Evolutionary conservation across 805 yeast genomes (phyloP).

Genomic region (Ogataea kodamae): DNA sequence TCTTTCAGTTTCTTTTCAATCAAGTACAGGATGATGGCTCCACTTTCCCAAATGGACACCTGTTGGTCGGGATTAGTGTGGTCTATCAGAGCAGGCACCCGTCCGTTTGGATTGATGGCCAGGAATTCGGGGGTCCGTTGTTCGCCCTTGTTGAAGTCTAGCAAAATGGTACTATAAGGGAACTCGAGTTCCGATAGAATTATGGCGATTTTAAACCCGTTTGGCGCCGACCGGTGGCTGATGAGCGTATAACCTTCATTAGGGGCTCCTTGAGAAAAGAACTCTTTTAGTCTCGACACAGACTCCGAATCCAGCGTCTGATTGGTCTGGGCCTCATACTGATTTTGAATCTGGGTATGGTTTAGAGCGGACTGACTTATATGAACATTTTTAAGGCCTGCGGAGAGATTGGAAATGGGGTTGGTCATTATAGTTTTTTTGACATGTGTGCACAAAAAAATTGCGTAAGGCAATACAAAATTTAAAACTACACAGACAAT

Average conservation of each 20-base stretch:
- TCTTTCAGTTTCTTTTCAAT: slow-evolving; percentile 66
- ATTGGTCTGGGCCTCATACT: slow-evolving; percentile 42
- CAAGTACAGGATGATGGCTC: slow-evolving; percentile 82
- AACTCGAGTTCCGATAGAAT: slow-evolving; percentile 79
- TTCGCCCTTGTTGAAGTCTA: slow-evolving; percentile 86
- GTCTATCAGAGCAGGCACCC: slow-evolving; percentile 92
- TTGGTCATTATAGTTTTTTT: slow-evolving; percentile 14
- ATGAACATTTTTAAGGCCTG: slow-evolving; percentile 37
- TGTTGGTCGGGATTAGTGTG: slow-evolving; percentile 64
- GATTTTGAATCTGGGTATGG: slow-evolving; percentile 41
- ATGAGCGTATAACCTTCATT: slow-evolving; percentile 79
- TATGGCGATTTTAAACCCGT: slow-evolving; percentile 94
- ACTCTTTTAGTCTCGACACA: slow-evolving; percentile 61
- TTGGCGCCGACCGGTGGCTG: slow-evolving; percentile 85
- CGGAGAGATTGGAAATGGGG: slow-evolving; percentile 39
- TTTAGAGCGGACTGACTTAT: slow-evolving; percentile 23
- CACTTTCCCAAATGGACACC: slow-evolving; percentile 90
- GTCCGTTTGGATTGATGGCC: slow-evolving; percentile 90
- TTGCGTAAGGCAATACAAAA: slow-evolving; percentile 6
- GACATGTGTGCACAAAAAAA: slow-evolving; percentile 7
- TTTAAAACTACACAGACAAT: slow-evolving; percentile 9
- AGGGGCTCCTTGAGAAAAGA: slow-evolving; percentile 66
- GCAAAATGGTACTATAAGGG: slow-evolving; percentile 73
- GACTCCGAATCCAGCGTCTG: slow-evolving; percentile 41
- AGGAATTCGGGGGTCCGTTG: slow-evolving; percentile 93